These are phyloP conservation scores for Yamadazyma spencermartinsiae DNA, from an alignment of 1,139 yeast genomes.

Conservation along the genomic window DNA sequence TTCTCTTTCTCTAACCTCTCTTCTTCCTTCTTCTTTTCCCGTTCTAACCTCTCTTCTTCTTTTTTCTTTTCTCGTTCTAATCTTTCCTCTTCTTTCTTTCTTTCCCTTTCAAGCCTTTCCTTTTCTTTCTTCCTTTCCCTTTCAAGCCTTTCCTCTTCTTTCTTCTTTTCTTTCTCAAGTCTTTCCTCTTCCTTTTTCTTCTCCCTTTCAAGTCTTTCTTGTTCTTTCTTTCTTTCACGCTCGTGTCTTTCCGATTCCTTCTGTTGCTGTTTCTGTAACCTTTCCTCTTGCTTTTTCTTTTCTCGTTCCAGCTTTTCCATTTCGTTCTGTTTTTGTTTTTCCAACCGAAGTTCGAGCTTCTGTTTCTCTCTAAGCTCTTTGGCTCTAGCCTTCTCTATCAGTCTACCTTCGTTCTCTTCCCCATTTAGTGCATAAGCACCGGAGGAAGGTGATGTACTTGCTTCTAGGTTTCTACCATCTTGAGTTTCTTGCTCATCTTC, in stretches of 20 bases:
- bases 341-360: slow-evolving; percentile 7
- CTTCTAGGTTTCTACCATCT: not conserved
- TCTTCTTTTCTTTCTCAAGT: slow-evolving; percentile 9
- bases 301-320: no score
- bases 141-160: slow-evolving; percentile 11
- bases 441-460: no score
- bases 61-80: slow-evolving; percentile 9
- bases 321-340: slow-evolving; percentile 10
- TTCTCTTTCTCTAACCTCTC: slow-evolving; percentile 13
- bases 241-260: no score
- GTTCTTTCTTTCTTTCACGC: no score
- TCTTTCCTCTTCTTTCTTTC: slow-evolving; percentile 9
- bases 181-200: slow-evolving; percentile 2
- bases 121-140: slow-evolving; percentile 5
- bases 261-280: slow-evolving; percentile 10
- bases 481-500: slow-evolving; percentile 15
- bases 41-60: slow-evolving; percentile 6
- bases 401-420: slow-evolving; percentile 9
- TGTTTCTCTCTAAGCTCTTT: slow-evolving; percentile 1
- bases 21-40: slow-evolving; percentile 9
- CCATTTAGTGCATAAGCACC: no score
- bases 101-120: slow-evolving; percentile 9
- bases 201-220: no score
- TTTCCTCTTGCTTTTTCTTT: slow-evolving; percentile 9
- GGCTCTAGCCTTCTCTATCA: slow-evolving; percentile 4